A percentile compares a stretch with the other conserved stretches of the same genome.
Conservation (phyloP, 2,329 filamentous ascomycete genomes). For the Byssothecium circinans region DNA sequence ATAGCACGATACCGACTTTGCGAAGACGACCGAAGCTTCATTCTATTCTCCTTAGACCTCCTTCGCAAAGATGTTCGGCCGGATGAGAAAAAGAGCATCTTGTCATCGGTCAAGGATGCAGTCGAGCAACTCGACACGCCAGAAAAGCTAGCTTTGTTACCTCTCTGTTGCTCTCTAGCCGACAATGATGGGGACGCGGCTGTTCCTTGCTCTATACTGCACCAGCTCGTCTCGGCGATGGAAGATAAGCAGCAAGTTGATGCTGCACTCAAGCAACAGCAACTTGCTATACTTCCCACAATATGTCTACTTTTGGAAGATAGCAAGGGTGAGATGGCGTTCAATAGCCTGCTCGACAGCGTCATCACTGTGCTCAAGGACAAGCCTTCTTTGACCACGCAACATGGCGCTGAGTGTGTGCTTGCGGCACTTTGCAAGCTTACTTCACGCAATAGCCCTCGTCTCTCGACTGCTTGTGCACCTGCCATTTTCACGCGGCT, state of each 20-base stretch:
- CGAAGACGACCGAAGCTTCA: conserved; percentile 21
- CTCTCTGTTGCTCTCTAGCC: conserved; percentile 13
- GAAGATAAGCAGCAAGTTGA: conserved; percentile 28
- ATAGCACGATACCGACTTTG: conserved; percentile 30
- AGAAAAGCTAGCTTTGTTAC: conserved; percentile 28
- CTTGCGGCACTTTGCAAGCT: conserved; percentile 42
- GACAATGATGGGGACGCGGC: conserved; percentile 9
- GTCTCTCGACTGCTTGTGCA: conserved; percentile 26
- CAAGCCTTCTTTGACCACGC: conserved; percentile 46
- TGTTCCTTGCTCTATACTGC: conserved; percentile 26
- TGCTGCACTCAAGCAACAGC: conserved; percentile 25
- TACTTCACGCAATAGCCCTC: conserved; percentile 33
- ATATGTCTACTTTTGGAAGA: conserved; percentile 40
- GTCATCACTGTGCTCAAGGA: conserved; percentile 48
- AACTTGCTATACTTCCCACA: conserved; percentile 30
- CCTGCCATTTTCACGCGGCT: conserved; percentile 56
- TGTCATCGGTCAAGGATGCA: conserved; percentile 17
- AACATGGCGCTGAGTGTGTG: conserved; percentile 47
- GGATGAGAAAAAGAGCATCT: conserved; percentile 11
- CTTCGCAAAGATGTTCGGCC: conserved; percentile 17
- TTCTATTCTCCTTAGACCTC: conserved; percentile 25
- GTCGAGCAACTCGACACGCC: conserved; percentile 14
- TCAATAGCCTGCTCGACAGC: conserved; percentile 53
- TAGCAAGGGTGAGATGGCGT: conserved; percentile 57
- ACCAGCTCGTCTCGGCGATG: conserved; percentile 30